These are phyloP conservation scores for Schwanniomyces yamadae DNA, from an alignment of 805 yeast genomes.

Conservation along the genomic window DNA sequence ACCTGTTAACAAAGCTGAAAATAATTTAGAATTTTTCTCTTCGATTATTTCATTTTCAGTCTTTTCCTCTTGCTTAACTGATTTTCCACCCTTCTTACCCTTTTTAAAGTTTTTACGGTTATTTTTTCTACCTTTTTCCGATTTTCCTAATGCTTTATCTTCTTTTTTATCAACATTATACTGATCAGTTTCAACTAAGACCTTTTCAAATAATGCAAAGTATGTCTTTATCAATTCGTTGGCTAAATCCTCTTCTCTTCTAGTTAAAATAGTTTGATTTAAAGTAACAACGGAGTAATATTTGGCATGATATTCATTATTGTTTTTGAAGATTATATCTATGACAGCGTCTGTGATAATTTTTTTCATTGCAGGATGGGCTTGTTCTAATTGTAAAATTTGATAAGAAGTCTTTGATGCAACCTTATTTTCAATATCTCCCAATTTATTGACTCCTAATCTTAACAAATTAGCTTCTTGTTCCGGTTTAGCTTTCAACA, in stretches of 20 bases:
- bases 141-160: slow-evolving; percentile 47
- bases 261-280: slow-evolving; percentile 87
- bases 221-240: slow-evolving; percentile 81
- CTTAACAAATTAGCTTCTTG: slow-evolving; percentile 90
- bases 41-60: slow-evolving; percentile 63
- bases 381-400: slow-evolving; percentile 76
- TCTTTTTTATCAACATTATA: slow-evolving; percentile 36
- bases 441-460: slow-evolving; percentile 89
- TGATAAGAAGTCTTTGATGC: slow-evolving; percentile 85
- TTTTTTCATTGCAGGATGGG: slow-evolving; percentile 93
- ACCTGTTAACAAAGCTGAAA: slow-evolving; percentile 91
- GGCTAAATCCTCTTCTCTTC: slow-evolving; percentile 76
- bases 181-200: slow-evolving; percentile 65
- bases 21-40: slow-evolving; percentile 80
- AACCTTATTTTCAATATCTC: slow-evolving; percentile 89
- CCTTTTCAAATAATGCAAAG: slow-evolving; percentile 80
- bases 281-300: slow-evolving; percentile 86
- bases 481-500: slow-evolving; percentile 85
- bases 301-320: slow-evolving; percentile 76
- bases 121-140: slow-evolving; percentile 54
- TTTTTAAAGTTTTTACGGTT: slow-evolving; percentile 68
- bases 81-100: slow-evolving; percentile 87
- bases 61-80: slow-evolving; percentile 60
- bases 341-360: slow-evolving; percentile 76
- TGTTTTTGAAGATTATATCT: slow-evolving; percentile 74